Conservation (phyloP, 257 asterid genomes). For the Eustoma russellianum region DNA sequence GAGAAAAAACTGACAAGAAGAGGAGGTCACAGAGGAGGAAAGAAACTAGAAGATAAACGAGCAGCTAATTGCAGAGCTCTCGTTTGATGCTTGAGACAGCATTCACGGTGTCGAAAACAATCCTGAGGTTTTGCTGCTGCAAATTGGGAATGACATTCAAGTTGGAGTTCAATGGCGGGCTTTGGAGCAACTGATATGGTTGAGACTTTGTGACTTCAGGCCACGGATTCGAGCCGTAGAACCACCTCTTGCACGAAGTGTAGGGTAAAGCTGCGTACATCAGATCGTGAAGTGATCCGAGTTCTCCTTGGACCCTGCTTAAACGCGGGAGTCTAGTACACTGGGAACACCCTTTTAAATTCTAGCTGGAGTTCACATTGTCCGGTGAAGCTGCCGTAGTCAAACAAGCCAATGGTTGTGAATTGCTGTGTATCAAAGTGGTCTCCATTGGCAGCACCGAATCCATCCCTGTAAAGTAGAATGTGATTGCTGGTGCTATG, state of each 20-base stretch:
- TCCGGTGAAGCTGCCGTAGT: constrained; percentile 75
- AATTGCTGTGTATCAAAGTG: constrained; percentile 69
- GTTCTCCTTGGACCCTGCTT: no score
- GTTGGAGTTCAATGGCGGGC: no score
- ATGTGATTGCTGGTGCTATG: constrained; percentile 40
- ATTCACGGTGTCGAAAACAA: constrained; percentile 58
- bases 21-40: not conserved
- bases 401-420: constrained; percentile 69
- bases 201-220: no score
- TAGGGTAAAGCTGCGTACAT: no score
- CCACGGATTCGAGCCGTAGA: no score
- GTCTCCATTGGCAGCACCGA: constrained; percentile 71
- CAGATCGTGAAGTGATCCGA: no score
- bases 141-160: constrained; percentile 73
- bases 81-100: constrained; percentile 74
- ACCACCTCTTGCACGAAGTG: no score
- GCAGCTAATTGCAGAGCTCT: constrained; percentile 47
- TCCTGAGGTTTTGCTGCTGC: constrained; percentile 89
- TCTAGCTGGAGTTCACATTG: constrained; percentile 57
- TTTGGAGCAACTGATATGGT: no score
- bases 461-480: constrained; percentile 57
- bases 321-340: no score
- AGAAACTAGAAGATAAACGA: no score
- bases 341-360: no score
- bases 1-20: not conserved